Base-by-base conservation (phyloP, 2,329 filamentous ascomycete genomes). In the Hypoxylon sp. region DNA sequence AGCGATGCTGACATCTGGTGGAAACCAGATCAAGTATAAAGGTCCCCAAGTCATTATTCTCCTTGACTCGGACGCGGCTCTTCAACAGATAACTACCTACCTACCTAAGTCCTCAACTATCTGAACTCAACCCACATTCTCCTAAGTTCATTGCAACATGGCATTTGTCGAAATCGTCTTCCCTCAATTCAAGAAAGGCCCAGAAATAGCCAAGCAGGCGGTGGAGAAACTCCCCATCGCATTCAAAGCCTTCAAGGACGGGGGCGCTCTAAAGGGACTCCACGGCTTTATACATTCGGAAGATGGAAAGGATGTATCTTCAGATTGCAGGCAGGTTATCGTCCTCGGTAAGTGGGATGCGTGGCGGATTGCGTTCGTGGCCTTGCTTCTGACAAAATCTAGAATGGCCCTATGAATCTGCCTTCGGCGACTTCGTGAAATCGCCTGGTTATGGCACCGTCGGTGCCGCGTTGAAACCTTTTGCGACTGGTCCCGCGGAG, bases 151-250 rank as follows among this genome's bases (percentile, higher is more conserved):
- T 20, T 26, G n/a, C 57, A 65, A 48, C 26, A 70, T 70, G 68
- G 62, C 68, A 7, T 48, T 70, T 24, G 59, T 70, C 16, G 68
- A 70, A 52, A 12, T 70, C 18, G 46, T 62, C 52, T 68, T 64
- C 26, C 61, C 65, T 18, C 53, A 64, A 33, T 11, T 70, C 9
- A 70, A 68, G 50, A 68, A 61, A 2, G 62, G 64, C 8, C 48
- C 68, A 0, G 65, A 66, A 9, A 16, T 12, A 3, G n/a, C 62
- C 11, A 64, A 65, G 33, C 49, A 40, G 48, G 55, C 49, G 1
- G 11, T 20, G 2, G 28, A 32, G 2, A 46, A 38, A 12, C 4
- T 61, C 5, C 62, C 68, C 0, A 3, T 57, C 2, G 40, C 40
- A 6, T 24, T 50, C 32, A 59, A 61, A 24, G 56, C 49, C 18